Percentiles rank a stretch among this genome's conserved stretches.
Conservation (phyloP, 495 filamentous ascomycete genomes). For the Penicillium manginii region DNA sequence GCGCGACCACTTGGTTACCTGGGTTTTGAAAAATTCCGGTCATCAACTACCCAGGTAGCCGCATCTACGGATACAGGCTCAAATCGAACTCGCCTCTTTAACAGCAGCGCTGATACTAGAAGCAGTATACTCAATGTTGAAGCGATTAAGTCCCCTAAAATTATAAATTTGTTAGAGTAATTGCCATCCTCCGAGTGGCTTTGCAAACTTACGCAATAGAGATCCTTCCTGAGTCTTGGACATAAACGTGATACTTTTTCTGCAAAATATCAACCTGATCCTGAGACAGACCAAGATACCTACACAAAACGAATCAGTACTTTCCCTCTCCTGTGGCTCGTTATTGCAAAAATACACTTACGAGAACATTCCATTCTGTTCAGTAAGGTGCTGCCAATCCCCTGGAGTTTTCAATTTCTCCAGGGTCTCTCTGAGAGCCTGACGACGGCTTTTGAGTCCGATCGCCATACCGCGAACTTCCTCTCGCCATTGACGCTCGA, state of each 20-base stretch:
- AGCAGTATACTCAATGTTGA: slow-evolving; percentile 19
- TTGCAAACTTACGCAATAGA: slow-evolving; percentile 20
- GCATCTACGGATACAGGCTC: background rate
- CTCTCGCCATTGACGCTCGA: slow-evolving; percentile 17
- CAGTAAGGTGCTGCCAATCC: slow-evolving; percentile 19
- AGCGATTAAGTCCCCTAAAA: slow-evolving; percentile 18
- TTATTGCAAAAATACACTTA: background rate
- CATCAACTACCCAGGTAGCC: background rate
- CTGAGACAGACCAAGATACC: slow-evolving; percentile 19
- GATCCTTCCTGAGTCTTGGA: slow-evolving; percentile 23
- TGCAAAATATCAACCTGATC: slow-evolving; percentile 19
- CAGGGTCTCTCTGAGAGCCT: slow-evolving; percentile 9
- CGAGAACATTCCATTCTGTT: slow-evolving; percentile 28
- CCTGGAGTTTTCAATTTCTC: slow-evolving; percentile 21
- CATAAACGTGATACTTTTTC: slow-evolving; percentile 18
- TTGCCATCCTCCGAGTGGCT: background rate
- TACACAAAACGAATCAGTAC: slow-evolving; percentile 9
- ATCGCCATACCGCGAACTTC: slow-evolving; percentile 20
- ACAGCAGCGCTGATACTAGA: slow-evolving; percentile 20
- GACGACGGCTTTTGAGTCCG: slow-evolving; percentile 12
- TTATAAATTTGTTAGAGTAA: background rate
- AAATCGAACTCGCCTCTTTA: slow-evolving; percentile 7
- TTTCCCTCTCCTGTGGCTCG: background rate
- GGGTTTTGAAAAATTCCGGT: background rate
- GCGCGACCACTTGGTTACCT: background rate